A percentile compares a stretch with the other conserved stretches of the same genome.
Evolutionary conservation across 225 moss, liverwort and hornwort genomes (phyloP).

Genomic region (Bryum argenteum): DNA sequence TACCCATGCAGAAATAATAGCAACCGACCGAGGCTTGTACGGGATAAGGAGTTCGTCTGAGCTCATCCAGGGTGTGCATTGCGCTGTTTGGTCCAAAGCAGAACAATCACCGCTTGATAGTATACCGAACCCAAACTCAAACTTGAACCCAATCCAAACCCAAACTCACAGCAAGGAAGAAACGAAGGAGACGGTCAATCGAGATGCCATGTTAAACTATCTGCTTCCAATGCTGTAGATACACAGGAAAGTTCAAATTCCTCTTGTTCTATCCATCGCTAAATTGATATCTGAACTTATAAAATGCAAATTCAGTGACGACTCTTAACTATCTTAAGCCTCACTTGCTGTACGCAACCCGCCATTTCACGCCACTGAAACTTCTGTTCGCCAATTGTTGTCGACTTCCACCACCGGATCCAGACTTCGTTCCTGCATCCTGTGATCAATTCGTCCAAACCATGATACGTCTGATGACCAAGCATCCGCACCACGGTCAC

Average conservation of each 20-base stretch:
- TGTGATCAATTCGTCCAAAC: slow-evolving; percentile 13
- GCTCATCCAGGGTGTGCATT: too few species aligned
- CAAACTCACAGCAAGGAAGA: background rate
- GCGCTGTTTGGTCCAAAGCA: too few species aligned
- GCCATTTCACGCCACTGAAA: slow-evolving; percentile 4
- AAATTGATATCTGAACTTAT: background rate
- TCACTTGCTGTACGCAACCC: background rate
- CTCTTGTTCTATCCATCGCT: background rate
- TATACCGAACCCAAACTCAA: too few species aligned
- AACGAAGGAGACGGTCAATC: background rate
- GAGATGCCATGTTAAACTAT: background rate
- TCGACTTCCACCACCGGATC: slow-evolving; percentile 15
- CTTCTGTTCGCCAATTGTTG: background rate
- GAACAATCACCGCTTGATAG: too few species aligned
- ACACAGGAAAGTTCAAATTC: background rate
- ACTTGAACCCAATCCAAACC: too few species aligned
- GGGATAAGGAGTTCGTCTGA: too few species aligned
- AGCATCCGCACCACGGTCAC: slow-evolving; percentile 2
- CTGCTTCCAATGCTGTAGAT: slow-evolving; percentile 2
- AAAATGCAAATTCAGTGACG: background rate
- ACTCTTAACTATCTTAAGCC: slow-evolving; percentile 3
- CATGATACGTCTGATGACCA: slow-evolving; percentile 16
- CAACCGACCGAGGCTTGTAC: too few species aligned
- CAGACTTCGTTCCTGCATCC: slow-evolving; percentile 4
- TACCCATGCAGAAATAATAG: too few species aligned